Evolutionary conservation across 345 rosid species (phyloP), one percentile per base, ranked within the genome.

Genomic region (Theobroma cacao): DNA sequence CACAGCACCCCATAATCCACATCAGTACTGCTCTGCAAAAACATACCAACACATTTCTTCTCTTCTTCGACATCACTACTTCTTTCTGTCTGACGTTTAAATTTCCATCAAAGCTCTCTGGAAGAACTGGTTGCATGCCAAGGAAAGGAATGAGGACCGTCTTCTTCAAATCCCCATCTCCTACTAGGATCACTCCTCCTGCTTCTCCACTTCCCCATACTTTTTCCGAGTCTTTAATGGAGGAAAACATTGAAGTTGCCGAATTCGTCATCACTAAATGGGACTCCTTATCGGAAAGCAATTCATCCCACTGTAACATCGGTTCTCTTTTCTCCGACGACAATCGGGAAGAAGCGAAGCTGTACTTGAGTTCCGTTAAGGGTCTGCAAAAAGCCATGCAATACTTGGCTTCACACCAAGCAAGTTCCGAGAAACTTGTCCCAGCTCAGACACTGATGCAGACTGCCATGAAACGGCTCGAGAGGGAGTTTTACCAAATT

Each of bases 401-500:
- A 38, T 85, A 84, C 70, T 89, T 82, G 38, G 74, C 74, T 40
- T 30, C 82, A 28, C 77, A 82, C 13, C 73, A 88, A 30, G 72
- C 89, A 4, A 47, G 66, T 0, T 91, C 94, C 0, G 84, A 81
- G 18, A 88, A 83, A 50, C 90, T 94, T 71, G 85, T 83, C 10
- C 80, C 74, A 36, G 94, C 99, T 2, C 92, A 92, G 33, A 76
- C 30, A 4, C 84, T 94, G 26, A 84, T 91, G 88, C 84, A 82
- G 4, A 66, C 58, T 1, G 97, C 97, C 20, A 94, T 94, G 95
- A 88, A 88, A 72, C 81, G 91, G 3, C 83, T 89, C 5, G 90
- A 93, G 79, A 90, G 80, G 64, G 99, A 95, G 87, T 90, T 95
- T 60, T 87, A 88, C 43, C 88, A 79, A 36, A 84, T 95, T 30